Evolutionary conservation across 768 basidiomycete species (phyloP), one percentile per base, ranked within the genome.

Genomic region (Coprinopsis cinerea): DNA sequence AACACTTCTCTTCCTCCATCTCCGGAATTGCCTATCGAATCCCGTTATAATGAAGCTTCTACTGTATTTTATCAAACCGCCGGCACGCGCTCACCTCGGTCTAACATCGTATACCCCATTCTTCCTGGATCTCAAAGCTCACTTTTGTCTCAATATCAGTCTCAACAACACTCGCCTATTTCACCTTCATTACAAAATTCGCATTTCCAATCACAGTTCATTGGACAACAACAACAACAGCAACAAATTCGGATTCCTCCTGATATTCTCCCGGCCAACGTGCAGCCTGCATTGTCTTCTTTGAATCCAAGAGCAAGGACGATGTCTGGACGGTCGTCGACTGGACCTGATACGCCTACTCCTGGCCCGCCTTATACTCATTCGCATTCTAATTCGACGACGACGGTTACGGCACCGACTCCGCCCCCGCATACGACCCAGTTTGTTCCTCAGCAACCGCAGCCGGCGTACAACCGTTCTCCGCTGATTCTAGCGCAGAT

Each of bases 1-100:
- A 68, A 69, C 57, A 66, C 67, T 5, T 72, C 77, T 18, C 64
- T 74, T 55, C 72, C 78, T 17, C 73, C 78, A 28, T 79, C 79
- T 43, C 71, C 80, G 13, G 72, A 71, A 53, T 67, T 69, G 51
- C 64, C 73, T 18, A 56, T 61, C 51, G 63, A 65, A 27, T 59
- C 64, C 48, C 63, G 61, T 55, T 66, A 60, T 60, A 57, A 69
- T 51, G 76, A 76, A 61, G 59, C 74, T 57, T 68, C 75, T 55
- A 82, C 78, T 77, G 79, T 85, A 76, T 84, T 71, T 68, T 85
- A 83, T 62, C 78, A 85, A 68, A 83, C 82, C 24, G 71, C 74
- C 48, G 68, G 58, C 49, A 70, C 75, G 48, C 66, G 73, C 54
- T 74, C 76, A 1, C 73, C 76, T 44, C 71, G 72, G 54, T 67